A percentile compares a stretch with the other conserved stretches of the same genome.
These are phyloP conservation scores for Vinca minor DNA, from an alignment of 257 asterid species.

Conservation along the genomic window DNA sequence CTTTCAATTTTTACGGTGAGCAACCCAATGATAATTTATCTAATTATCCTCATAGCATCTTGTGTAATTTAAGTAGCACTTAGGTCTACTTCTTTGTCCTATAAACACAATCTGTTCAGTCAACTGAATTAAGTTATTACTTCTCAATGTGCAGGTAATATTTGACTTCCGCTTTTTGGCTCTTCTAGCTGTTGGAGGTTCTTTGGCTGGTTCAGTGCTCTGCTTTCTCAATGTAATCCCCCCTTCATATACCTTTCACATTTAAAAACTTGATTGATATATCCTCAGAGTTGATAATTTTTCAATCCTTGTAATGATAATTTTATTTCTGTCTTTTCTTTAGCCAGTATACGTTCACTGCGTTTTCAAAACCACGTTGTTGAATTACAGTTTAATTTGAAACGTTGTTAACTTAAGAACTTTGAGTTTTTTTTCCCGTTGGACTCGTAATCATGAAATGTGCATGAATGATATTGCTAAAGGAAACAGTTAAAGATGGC, in stretches of 20 bases:
- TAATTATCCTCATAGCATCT: not conserved
- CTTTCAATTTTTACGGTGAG: not conserved
- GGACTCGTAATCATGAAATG: not conserved
- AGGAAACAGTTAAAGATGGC: not conserved
- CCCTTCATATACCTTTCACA: conserved; percentile 5
- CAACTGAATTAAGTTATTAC: not conserved
- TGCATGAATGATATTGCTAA: not conserved
- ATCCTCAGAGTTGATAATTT: not conserved
- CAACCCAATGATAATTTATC: not conserved
- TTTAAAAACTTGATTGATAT: not conserved
- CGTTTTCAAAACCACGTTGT: not conserved
- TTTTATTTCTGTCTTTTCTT: not conserved
- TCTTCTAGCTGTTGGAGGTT: conserved; percentile 76
- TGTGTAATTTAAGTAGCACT: not conserved
- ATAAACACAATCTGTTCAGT: not conserved
- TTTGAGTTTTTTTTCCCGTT: not conserved
- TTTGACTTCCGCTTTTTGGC: conserved; percentile 85
- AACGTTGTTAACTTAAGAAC: not conserved
- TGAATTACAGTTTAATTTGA: not conserved
- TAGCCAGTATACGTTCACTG: not conserved
- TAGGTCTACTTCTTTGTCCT: not conserved
- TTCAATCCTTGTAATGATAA: not conserved
- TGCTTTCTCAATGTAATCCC: conserved; percentile 80
- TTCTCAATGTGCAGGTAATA: conserved; percentile 40
- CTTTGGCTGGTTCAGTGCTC: conserved; percentile 81